Conservation (phyloP, 2,329 filamentous ascomycete genomes). For the Eutypa lata region DNA sequence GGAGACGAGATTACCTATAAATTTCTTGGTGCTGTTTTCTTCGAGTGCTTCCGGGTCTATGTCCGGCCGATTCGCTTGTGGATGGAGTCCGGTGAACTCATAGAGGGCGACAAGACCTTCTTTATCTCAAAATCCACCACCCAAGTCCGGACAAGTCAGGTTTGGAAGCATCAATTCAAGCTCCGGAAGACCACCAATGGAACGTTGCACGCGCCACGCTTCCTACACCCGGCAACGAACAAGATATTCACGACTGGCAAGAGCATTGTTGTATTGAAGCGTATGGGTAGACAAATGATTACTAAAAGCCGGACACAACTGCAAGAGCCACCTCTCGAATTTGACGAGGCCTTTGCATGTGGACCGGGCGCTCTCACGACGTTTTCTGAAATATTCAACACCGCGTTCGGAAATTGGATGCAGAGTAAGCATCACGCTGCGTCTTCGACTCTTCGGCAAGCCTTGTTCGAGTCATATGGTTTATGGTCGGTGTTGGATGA, state of each 20-base stretch:
- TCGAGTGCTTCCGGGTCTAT: conserved; percentile 80
- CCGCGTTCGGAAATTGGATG: conserved; percentile 73
- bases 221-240: conserved; percentile 65
- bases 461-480: conserved; percentile 67
- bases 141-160: conserved; percentile 56
- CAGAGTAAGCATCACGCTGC: conserved; percentile 69
- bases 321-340: conserved; percentile 50
- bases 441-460: conserved; percentile 60
- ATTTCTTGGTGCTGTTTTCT: conserved; percentile 67
- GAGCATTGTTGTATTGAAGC: conserved; percentile 78
- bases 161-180: conserved; percentile 76
- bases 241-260: conserved; percentile 87
- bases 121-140: conserved; percentile 65
- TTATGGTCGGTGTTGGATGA: conserved; percentile 63
- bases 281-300: conserved; percentile 55
- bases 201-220: conserved; percentile 66
- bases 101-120: conserved; percentile 65
- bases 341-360: conserved; percentile 51
- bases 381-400: conserved; percentile 71
- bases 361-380: conserved; percentile 51
- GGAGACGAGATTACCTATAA: conserved; percentile 61
- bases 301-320: conserved; percentile 25
- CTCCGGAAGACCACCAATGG: conserved; percentile 61
- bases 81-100: conserved; percentile 77
- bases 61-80: conserved; percentile 75